A percentile compares a stretch with the other conserved stretches of the same genome.
These are phyloP conservation scores for Fusarium sp. DNA, from an alignment of 2,329 filamentous ascomycete species.

Conservation along the genomic window DNA sequence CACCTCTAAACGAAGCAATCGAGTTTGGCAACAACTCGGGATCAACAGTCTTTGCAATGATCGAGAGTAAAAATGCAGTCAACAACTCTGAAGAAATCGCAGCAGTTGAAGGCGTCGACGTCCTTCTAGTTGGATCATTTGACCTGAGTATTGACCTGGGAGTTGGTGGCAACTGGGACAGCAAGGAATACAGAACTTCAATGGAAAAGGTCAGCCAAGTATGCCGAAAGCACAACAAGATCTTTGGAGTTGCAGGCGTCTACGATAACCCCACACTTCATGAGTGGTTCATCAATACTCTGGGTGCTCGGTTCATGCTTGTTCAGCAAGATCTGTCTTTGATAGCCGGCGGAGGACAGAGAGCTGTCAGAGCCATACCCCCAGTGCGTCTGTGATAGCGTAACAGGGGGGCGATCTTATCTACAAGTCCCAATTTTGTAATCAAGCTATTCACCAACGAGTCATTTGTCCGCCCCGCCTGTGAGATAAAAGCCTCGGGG, in stretches of 20 bases:
- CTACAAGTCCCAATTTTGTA: background rate
- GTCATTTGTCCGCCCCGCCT: background rate
- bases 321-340: slow-evolving; percentile 26
- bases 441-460: background rate
- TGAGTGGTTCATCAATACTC: slow-evolving; percentile 24
- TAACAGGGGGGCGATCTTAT: background rate
- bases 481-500: background rate
- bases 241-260: slow-evolving; percentile 27
- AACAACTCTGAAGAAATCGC: slow-evolving; percentile 46
- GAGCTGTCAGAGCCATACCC: slow-evolving; percentile 5
- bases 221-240: slow-evolving; percentile 18
- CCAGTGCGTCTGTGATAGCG: background rate
- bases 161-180: slow-evolving; percentile 17
- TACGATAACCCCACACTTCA: slow-evolving; percentile 23
- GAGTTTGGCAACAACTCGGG: slow-evolving; percentile 35
- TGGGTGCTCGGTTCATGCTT: slow-evolving; percentile 25
- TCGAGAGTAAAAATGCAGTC: slow-evolving; percentile 42
- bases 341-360: slow-evolving; percentile 18
- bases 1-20: slow-evolving; percentile 12
- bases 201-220: slow-evolving; percentile 25
- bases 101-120: slow-evolving; percentile 46
- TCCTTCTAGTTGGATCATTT: slow-evolving; percentile 48
- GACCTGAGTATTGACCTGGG: slow-evolving; percentile 42
- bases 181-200: slow-evolving; percentile 15
- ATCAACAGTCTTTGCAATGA: slow-evolving; percentile 45